Base-by-base conservation (phyloP, 169 alveolate species). In the Plasmodium fragile region DNA sequence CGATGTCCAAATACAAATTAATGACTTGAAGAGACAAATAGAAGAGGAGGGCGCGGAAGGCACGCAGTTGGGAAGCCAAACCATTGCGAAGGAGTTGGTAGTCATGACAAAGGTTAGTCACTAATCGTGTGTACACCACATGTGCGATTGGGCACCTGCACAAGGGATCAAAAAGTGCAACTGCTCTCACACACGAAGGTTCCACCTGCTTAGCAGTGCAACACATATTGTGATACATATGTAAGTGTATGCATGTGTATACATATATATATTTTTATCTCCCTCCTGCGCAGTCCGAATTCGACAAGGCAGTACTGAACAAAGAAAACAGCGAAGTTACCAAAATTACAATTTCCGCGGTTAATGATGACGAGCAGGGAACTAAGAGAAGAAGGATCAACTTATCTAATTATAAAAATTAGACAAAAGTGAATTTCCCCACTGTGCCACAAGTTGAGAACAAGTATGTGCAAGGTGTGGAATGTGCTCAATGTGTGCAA, bases 1-100 rank as follows among this genome's bases (percentile, higher is more conserved):
- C 41, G 93, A 85, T 85, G 93, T 85, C 6, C 93, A 85, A 85
- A 85, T 85, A 43, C 93, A 85, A 85, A 85, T 85, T 32, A 75
- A 85, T 85, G 93, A 85, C 79, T 39, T 85, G 41, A 85, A 85
- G 41, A 73, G 93, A 28, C 93, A 85, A 85, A 85, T 85, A 49
- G 93, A 85, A 30, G 93, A 85, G 43, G 93, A 85, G 39, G 93
- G 93, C 22, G 93, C 52, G 70, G 93, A 85, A 75, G 93, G 93
- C 18, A 85, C 36, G 32, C 81, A 72, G 34, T 22, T 73, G 43
- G 93, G 93, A 45, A 85, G 93, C 28, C 93, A 85, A 53, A 85
- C 93, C 18, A 85, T 73, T 69, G 93, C 93, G 1, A 72, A 75
- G 34, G 83, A 85, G 28, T 75, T 85, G 36, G 93, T 85, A 8